These are phyloP conservation scores for Erodium moschatum DNA, from an alignment of 441 rosid species.

Conservation along the genomic window DNA sequence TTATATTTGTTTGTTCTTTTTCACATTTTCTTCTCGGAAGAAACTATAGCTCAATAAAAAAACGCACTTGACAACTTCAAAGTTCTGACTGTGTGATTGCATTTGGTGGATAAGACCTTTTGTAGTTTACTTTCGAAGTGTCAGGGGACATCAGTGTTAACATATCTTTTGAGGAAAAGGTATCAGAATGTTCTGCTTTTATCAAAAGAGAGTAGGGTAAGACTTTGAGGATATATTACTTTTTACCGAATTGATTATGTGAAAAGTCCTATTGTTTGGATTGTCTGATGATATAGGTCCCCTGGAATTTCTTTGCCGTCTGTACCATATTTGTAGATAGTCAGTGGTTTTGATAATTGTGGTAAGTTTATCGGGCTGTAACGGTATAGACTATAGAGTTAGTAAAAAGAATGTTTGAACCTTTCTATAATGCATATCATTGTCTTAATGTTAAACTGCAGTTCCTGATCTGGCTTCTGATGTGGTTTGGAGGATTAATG, in stretches of 20 bases:
- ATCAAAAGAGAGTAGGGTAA: too few species aligned
- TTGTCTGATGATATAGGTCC: not conserved
- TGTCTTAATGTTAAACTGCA: constrained; percentile 21
- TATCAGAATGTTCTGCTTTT: too few species aligned
- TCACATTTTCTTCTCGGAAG: too few species aligned
- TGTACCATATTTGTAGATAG: not conserved
- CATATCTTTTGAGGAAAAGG: too few species aligned
- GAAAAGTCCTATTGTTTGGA: not conserved
- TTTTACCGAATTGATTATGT: not conserved
- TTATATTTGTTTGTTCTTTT: too few species aligned
- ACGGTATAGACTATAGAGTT: not conserved
- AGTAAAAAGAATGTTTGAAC: not conserved
- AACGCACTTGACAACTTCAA: too few species aligned
- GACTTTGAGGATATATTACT: too few species aligned
- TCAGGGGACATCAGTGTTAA: too few species aligned
- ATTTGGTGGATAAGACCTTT: too few species aligned
- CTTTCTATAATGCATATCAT: not conserved
- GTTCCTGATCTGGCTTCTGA: constrained; percentile 52
- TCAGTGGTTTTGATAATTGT: not conserved
- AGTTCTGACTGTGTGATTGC: too few species aligned
- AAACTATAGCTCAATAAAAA: too few species aligned
- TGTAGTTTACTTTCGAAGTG: too few species aligned
- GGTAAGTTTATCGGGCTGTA: not conserved
- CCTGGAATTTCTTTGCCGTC: not conserved
- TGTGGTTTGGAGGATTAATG: constrained; percentile 84